These are phyloP conservation scores for Wallacemonas sp. DNA, from an alignment of 208 protist genomes.

Conservation along the genomic window DNA sequence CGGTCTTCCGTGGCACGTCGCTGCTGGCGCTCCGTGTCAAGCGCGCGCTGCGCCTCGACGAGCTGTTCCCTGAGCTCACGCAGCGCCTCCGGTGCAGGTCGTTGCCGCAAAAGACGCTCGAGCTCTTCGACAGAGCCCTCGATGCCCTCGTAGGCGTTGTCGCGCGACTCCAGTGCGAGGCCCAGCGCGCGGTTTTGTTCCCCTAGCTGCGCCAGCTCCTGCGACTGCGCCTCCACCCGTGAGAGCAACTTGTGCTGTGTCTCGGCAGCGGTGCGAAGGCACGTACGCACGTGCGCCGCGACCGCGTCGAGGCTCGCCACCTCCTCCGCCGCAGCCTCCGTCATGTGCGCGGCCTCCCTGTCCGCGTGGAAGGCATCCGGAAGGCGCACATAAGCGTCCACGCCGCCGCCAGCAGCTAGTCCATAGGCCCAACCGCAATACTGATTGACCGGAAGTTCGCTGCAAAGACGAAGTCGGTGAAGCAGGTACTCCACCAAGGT, in stretches of 20 bases:
- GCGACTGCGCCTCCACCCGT: not conserved
- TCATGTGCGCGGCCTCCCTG: too few species aligned
- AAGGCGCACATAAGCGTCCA: too few species aligned
- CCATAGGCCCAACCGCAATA: not conserved
- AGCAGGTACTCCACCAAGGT: conserved; percentile 11
- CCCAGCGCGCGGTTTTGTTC: conserved; percentile 14
- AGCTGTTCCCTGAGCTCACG: conserved; percentile 6
- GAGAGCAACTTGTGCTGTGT: not conserved
- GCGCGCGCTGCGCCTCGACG: not conserved
- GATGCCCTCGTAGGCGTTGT: conserved; percentile 8
- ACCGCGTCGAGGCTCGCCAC: not conserved
- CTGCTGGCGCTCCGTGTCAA: conserved; percentile 21
- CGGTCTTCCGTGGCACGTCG: conserved; percentile 17
- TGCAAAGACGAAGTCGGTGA: not conserved
- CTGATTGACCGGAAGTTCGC: not conserved
- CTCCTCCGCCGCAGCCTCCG: too few species aligned
- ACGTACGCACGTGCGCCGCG: not conserved
- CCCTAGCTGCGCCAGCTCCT: not conserved
- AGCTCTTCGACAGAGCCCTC: conserved; percentile 3
- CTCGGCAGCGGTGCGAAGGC: not conserved
- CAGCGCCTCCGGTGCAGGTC: conserved; percentile 14
- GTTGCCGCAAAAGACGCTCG: conserved; percentile 4
- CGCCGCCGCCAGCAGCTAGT: not conserved
- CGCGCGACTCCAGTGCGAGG: not conserved
- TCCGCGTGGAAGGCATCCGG: too few species aligned